Evolutionary conservation across 371 early-diverging fungal species (phyloP), one percentile per base, ranked within the genome.

Genomic region (Haplosporangium sp.): DNA sequence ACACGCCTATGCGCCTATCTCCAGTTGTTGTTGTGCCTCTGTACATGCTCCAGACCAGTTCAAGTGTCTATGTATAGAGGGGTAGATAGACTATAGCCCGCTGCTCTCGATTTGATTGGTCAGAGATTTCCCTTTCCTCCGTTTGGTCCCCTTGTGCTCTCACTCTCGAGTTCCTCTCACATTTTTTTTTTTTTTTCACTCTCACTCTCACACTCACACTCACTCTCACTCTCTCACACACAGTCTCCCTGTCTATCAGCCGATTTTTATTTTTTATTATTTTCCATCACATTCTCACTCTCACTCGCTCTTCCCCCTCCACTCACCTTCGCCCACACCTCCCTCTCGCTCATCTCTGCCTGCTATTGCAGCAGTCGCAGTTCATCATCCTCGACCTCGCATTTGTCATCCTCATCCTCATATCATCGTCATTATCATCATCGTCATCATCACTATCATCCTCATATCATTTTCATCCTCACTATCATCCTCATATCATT

Each of bases 61-160:
- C 29, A 29, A 29, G 29, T 4, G 29, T 29, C 29, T 29, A 29
- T 29, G 29, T 29, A 29, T 29, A 46, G 46, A 46, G 46, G 46
- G 46, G 46, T 2, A 29, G 29, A 29, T 29, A 29, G 29, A 29
- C 29, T 29, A 29, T 29, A 4, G 29, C 29, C 29, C 5, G 18
- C 20, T 50, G 50, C 4, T 9, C 50, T 18, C 6, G 50, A 16
- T 50, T 16, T 50, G 50, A 50, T 50, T 50, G 50, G 50, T 50
- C 50, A 50, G 50, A 50, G 50, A 50, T 50, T 50, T 50, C 50
- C 20, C 16, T 50, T 50, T 50, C 50, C 18, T 50, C 50, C 20
- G 16, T n/a, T 46, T 46, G 46, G n/a, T n/a, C 46, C 46, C 46
- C 46, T 46, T 14, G 46, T 46, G 16, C 50, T 50, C 50, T 50